Percentiles rank a stretch among this genome's conserved stretches.
These are phyloP conservation scores for Logfia minima DNA, from an alignment of 129 eudicot species.

Conservation along the genomic window DNA sequence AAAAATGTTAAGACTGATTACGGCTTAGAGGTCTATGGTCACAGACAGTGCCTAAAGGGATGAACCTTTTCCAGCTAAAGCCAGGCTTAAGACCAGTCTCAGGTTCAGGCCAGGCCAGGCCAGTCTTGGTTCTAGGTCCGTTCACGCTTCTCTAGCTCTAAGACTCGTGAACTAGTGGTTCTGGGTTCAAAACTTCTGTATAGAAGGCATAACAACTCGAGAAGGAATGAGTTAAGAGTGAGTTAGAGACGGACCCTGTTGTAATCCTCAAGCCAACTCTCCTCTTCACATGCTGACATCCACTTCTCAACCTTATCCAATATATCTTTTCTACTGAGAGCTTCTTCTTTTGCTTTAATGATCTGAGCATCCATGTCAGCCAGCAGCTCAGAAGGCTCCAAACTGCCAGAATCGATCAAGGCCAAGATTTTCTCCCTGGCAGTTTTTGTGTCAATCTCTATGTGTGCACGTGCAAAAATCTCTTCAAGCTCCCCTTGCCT, in stretches of 20 bases:
- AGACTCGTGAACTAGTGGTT: neutral
- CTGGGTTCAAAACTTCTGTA: neutral
- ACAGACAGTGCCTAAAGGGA: neutral
- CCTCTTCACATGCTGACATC: slow-evolving; percentile 99
- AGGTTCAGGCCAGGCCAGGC: no score
- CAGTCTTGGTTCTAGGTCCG: neutral
- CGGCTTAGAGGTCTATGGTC: no score
- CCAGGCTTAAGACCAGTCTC: neutral
- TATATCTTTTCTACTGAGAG: slow-evolving; percentile 86
- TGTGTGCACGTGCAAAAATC: slow-evolving; percentile 75
- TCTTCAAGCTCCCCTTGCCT: slow-evolving; percentile 90
- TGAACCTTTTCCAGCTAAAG: neutral
- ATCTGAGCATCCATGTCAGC: slow-evolving; percentile 97
- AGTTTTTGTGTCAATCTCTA: slow-evolving; percentile 75
- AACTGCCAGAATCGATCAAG: slow-evolving; percentile 75
- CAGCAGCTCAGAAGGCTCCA: slow-evolving; percentile 86
- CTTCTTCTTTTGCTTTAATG: slow-evolving; percentile 84
- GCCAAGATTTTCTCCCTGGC: slow-evolving; percentile 73
- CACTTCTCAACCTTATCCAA: slow-evolving; percentile 96
- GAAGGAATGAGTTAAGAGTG: neutral
- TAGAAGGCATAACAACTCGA: neutral
- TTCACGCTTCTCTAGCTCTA: neutral
- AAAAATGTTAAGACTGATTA: no score
- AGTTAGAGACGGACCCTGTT: slow-evolving; percentile 59
- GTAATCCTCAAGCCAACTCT: slow-evolving; percentile 99